Percentiles rank a stretch among this genome's conserved stretches.
phyloP scores from a whole-genome alignment of 2,329 filamentous ascomycete genomes.

The Paracoccidioides lutzii region DNA sequence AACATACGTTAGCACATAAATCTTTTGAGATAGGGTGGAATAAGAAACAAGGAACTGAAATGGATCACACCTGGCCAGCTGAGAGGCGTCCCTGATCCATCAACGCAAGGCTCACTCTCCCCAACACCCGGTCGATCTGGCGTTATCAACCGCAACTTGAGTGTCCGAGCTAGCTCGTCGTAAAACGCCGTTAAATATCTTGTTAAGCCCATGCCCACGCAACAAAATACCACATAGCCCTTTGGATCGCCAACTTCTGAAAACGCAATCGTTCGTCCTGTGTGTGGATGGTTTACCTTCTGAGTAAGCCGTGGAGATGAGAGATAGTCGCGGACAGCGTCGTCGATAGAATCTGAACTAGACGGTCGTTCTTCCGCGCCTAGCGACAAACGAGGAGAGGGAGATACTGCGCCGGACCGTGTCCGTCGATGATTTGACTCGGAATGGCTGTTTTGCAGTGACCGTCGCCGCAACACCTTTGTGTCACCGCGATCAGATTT shows the following conservation, averaged over 20 bases:
- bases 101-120: slow-evolving; percentile 72
- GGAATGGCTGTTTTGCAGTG: slow-evolving; percentile 16
- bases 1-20: slow-evolving; percentile 27
- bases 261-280: slow-evolving; percentile 80
- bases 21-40: slow-evolving; percentile 17
- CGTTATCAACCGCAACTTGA: slow-evolving; percentile 83
- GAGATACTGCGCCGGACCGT: slow-evolving; percentile 16
- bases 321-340: slow-evolving; percentile 75
- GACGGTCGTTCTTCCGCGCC: slow-evolving; percentile 40
- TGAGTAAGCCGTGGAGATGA: slow-evolving; percentile 74
- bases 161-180: slow-evolving; percentile 78
- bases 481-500: slow-evolving; percentile 17
- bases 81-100: slow-evolving; percentile 71
- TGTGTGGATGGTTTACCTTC: slow-evolving; percentile 73
- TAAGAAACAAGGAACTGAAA: background rate
- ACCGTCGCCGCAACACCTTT: slow-evolving; percentile 18
- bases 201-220: slow-evolving; percentile 94
- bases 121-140: slow-evolving; percentile 89
- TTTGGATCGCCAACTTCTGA: slow-evolving; percentile 91
- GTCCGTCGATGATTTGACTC: slow-evolving; percentile 26
- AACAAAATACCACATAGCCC: slow-evolving; percentile 87
- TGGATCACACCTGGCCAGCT: slow-evolving; percentile 71
- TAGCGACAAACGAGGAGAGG: slow-evolving; percentile 3
- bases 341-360: slow-evolving; percentile 76
- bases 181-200: slow-evolving; percentile 95